A percentile compares a stretch with the other conserved stretches of the same genome.
Conservation (phyloP, 1,284 basidiomycete species). For the Cutaneotrichosporon cutaneum region DNA sequence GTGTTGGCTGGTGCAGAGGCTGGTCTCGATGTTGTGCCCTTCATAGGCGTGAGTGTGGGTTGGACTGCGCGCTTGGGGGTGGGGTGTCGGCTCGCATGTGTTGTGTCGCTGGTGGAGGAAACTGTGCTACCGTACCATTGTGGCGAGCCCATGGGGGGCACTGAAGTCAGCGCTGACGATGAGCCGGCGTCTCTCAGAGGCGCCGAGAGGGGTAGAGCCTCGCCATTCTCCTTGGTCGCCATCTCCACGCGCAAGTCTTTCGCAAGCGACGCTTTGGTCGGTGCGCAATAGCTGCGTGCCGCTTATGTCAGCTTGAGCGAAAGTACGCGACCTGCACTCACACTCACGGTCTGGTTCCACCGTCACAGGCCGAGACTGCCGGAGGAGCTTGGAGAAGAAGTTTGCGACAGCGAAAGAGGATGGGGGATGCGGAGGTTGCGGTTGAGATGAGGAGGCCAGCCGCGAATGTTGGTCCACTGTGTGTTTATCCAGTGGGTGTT, state of each 20-base stretch:
- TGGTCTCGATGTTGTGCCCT: background rate
- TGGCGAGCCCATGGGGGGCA: background rate
- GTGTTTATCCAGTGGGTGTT: background rate
- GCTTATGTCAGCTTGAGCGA: background rate
- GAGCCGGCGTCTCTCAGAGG: too few relatives aligned
- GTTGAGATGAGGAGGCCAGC: background rate
- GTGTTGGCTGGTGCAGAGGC: background rate
- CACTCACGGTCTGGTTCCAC: background rate
- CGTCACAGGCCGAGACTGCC: background rate
- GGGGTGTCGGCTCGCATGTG: background rate
- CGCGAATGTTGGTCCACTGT: background rate
- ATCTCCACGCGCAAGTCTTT: background rate
- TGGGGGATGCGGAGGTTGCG: background rate
- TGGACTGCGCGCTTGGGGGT: background rate
- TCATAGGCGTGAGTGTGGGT: background rate
- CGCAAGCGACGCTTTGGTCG: background rate
- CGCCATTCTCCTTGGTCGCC: background rate
- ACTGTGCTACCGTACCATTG: background rate
- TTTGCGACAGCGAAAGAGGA: background rate
- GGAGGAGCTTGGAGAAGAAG: background rate
- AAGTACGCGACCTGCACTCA: background rate
- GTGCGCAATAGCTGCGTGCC: background rate
- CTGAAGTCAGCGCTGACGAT: background rate
- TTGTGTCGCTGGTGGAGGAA: background rate
- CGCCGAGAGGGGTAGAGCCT: background rate